Evolutionary conservation across 2,329 filamentous ascomycete species (phyloP).

Genomic region (Helotiales sp.): DNA sequence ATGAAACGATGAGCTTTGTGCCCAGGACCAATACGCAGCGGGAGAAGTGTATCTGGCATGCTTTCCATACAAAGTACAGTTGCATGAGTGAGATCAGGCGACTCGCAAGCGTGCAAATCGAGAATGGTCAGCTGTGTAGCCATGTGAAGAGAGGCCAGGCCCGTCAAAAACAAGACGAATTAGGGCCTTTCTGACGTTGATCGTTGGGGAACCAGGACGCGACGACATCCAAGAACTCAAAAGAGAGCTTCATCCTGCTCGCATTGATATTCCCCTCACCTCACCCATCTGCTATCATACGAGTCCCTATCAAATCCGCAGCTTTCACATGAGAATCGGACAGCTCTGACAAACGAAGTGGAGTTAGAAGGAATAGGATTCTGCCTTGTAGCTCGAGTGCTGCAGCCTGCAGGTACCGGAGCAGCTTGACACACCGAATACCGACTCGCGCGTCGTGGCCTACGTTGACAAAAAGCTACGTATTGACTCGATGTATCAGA

Average conservation of each 20-base stretch:
- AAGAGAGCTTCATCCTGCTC: not conserved
- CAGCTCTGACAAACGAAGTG: not conserved
- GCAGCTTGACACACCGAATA: not conserved
- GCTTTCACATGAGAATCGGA: not conserved
- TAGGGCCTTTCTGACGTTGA: slow-evolving; percentile 5
- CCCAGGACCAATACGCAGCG: not conserved
- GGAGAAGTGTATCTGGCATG: not conserved
- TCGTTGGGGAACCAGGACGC: not conserved
- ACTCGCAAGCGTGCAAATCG: not conserved
- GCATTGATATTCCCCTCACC: too few relatives aligned
- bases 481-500: slow-evolving; percentile 17
- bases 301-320: not conserved
- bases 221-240: not conserved
- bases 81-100: not conserved
- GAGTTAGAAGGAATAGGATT: not conserved
- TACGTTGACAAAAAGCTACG: too few relatives aligned
- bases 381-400: slow-evolving; percentile 7
- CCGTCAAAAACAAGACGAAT: not conserved
- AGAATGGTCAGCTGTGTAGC: not conserved
- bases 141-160: not conserved
- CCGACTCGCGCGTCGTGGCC: not conserved
- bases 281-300: not conserved
- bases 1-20: not conserved
- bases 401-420: slow-evolving; percentile 7
- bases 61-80: not conserved